Evolutionary conservation across 2,329 filamentous ascomycete species (phyloP), one percentile per base, ranked within the genome.

Genomic region (Nakataea oryzae): DNA sequence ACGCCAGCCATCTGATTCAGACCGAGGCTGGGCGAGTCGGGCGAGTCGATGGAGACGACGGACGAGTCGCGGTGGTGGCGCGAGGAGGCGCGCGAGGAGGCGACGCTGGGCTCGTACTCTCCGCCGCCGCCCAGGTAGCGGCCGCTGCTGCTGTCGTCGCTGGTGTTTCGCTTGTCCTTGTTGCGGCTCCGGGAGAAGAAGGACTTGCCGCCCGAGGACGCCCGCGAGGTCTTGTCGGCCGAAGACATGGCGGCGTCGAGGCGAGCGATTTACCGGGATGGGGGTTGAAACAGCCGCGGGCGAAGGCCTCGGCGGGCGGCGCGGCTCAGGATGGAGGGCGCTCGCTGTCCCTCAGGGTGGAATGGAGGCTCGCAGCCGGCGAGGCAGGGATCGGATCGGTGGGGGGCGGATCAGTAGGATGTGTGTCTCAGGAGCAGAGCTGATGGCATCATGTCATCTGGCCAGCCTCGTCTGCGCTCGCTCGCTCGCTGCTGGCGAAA

Each of bases 121-220:
- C 79, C 79, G 66, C 76, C 75, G 67, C 76, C 75, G 28, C 28
- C 34, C 64, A 81, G 70, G 67, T 82, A 80, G 67, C 80, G 79
- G 68, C 80, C 78, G 41, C 41, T 50, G 50, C 28, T 60, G 50
- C 47, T 32, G 70, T 87, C 84, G 68, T 84, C 80, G 73, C 85
- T 83, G 65, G 79, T 75, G 69, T 81, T 80, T 72, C 86, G 84
- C 73, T 86, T 86, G 70, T 84, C 83, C 75, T 87, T 90, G 75
- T 96, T 89, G 78, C 91, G 95, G 77, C 87, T 89, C 72, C 92
- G 86, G 70, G 91, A 92, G 79, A 97, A 97, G 80, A 97, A 91
- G 65, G 88, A 91, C 69, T 74, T 74, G 71, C 81, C 81, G 69
- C 78, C 77, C 62, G 90, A 92, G 67, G 89, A 91, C 80, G 93